These are phyloP conservation scores for Hamigera avellanea DNA, from an alignment of 495 filamentous ascomycete genomes.

Conservation along the genomic window DNA sequence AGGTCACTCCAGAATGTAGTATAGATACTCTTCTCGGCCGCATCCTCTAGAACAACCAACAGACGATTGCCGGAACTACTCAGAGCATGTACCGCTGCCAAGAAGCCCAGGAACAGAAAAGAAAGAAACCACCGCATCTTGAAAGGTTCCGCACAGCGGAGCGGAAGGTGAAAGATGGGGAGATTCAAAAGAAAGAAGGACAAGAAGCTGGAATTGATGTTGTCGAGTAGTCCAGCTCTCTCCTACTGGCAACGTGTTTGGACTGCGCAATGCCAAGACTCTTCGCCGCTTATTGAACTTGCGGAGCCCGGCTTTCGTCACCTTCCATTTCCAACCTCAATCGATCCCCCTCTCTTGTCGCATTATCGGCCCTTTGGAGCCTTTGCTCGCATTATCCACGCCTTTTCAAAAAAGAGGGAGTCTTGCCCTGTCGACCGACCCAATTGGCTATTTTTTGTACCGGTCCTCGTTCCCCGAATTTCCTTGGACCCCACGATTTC, in stretches of 20 bases:
- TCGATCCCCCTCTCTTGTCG: slow-evolving; percentile 9
- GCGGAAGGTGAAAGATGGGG: slow-evolving; percentile 10
- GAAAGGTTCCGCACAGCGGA: slow-evolving; percentile 31
- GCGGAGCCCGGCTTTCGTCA: slow-evolving; percentile 18
- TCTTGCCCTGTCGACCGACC: too few relatives aligned
- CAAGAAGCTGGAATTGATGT: slow-evolving; percentile 7
- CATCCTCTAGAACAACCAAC: slow-evolving; percentile 78
- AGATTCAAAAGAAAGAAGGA: slow-evolving; percentile 9
- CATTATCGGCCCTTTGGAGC: not conserved
- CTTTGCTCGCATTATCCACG: too few relatives aligned
- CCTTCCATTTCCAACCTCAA: slow-evolving; percentile 26
- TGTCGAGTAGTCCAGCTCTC: slow-evolving; percentile 8
- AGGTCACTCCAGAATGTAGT: slow-evolving; percentile 75
- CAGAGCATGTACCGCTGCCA: slow-evolving; percentile 57
- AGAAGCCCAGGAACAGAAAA: slow-evolving; percentile 51
- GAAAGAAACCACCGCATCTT: slow-evolving; percentile 70
- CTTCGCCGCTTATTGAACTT: not conserved
- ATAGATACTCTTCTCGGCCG: slow-evolving; percentile 64
- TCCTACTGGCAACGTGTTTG: slow-evolving; percentile 38
- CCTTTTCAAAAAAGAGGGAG: too few relatives aligned
- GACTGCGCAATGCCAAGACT: slow-evolving; percentile 33
- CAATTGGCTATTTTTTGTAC: too few relatives aligned
- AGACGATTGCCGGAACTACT: slow-evolving; percentile 74
- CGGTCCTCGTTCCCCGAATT: not conserved
- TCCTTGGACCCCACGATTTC: not conserved